Evolutionary conservation across 345 rosid genomes (phyloP).

Genomic region (Bruguiera gymnorhiza): DNA sequence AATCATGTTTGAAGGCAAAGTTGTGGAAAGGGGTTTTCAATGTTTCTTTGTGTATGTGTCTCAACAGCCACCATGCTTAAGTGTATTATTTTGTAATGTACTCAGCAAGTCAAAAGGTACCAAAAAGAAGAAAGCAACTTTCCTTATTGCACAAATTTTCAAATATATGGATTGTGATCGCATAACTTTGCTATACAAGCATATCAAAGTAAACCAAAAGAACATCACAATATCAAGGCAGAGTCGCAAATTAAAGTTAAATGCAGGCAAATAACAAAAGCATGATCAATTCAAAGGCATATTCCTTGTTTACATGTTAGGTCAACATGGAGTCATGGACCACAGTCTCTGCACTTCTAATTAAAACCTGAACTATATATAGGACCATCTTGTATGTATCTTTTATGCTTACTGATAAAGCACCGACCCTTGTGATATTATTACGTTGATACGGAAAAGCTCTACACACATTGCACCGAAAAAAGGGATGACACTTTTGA

Average conservation of each 20-base stretch:
- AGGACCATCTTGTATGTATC: not conserved
- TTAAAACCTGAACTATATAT: not conserved
- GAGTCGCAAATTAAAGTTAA: too few species aligned
- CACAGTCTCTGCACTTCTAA: not conserved
- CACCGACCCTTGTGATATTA: not conserved
- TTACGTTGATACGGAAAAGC: not conserved
- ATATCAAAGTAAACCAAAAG: too few species aligned
- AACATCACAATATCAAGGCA: not conserved
- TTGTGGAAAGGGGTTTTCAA: constrained; percentile 13
- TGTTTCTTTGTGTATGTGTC: not conserved
- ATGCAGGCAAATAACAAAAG: not conserved
- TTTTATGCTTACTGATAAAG: not conserved
- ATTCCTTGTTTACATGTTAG: not conserved
- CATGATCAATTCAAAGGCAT: not conserved
- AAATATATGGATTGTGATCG: constrained; percentile 13
- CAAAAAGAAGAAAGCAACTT: constrained; percentile 5
- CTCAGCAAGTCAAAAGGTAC: constrained; percentile 18
- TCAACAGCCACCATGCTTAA: constrained; percentile 17
- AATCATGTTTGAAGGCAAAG: constrained; percentile 21
- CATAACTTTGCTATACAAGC: not conserved
- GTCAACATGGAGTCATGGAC: not conserved
- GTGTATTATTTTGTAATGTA: constrained; percentile 4
- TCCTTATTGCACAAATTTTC: constrained; percentile 26
- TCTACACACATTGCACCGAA: constrained; percentile 18
- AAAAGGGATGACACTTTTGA: not conserved